Conservation (phyloP, 176 grass and related monocot genomes). For the Zoysia japonica region DNA sequence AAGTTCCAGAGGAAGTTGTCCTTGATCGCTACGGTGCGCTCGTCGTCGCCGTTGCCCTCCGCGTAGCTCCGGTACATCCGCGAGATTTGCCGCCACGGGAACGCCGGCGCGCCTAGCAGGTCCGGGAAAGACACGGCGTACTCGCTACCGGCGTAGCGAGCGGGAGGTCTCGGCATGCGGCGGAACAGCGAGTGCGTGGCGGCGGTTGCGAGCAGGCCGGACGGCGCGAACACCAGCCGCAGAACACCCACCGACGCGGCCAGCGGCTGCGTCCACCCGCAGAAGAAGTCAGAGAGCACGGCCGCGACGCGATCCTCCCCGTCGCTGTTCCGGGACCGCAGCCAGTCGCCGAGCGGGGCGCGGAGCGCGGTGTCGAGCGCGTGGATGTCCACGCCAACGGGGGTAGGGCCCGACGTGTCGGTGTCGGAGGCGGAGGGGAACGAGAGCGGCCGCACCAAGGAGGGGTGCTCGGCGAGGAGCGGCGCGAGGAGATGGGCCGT, state of each 20-base stretch:
- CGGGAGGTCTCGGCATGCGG: too few species aligned
- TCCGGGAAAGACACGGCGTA: conserved; percentile 30
- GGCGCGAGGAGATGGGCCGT: conserved; percentile 48
- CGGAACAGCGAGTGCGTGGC: neutral
- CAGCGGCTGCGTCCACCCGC: conserved; percentile 55
- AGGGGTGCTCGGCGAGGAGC: conserved; percentile 46
- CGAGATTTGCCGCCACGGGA: conserved; percentile 45
- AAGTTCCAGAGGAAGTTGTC: conserved; percentile 50
- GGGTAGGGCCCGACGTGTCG: neutral
- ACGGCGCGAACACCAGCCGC: conserved; percentile 41
- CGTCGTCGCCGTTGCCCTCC: conserved; percentile 13
- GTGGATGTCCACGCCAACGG: conserved; percentile 18
- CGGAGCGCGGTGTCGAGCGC: conserved; percentile 28
- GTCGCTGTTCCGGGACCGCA: neutral
- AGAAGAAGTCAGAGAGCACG: conserved; percentile 61
- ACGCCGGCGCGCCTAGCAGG: conserved; percentile 19
- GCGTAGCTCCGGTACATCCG: conserved; percentile 39
- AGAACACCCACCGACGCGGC: conserved; percentile 40
- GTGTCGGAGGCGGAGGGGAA: conserved; percentile 22
- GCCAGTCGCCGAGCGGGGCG: conserved; percentile 14
- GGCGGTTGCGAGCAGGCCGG: neutral
- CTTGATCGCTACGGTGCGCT: conserved; percentile 40
- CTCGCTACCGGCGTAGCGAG: neutral
- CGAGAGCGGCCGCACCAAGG: conserved; percentile 17
- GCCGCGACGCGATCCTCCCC: neutral